Percentiles rank a stretch among this genome's conserved stretches.
phyloP scores from a whole-genome alignment of 139 green algal genomes.

The Picochlorum sp. region DNA sequence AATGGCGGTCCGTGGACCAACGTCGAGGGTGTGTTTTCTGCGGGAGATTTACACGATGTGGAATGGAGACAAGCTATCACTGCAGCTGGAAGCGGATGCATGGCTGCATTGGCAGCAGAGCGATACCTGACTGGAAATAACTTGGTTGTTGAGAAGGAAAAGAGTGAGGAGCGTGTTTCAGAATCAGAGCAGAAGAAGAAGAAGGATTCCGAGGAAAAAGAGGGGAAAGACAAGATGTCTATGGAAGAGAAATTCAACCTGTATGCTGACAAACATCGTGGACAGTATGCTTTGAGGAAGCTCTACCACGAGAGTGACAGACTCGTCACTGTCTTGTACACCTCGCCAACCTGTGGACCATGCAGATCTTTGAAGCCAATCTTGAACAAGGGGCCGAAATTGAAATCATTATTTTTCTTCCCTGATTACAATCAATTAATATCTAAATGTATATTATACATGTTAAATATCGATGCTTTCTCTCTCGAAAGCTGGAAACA shows the following conservation, averaged over 20 bases:
- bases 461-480: too few species aligned
- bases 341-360: slow-evolving; percentile 63
- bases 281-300: slow-evolving; percentile 89
- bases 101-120: slow-evolving; percentile 80
- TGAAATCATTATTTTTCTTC: too few species aligned
- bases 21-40: slow-evolving; percentile 79
- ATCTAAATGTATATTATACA: too few species aligned
- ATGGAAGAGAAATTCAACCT: slow-evolving; percentile 10
- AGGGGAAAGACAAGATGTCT: not conserved
- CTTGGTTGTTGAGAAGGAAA: not conserved
- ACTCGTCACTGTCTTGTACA: slow-evolving; percentile 87
- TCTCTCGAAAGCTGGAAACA: too few species aligned
- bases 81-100: slow-evolving; percentile 84
- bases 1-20: slow-evolving; percentile 44
- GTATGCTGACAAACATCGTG: slow-evolving; percentile 58
- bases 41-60: slow-evolving; percentile 83
- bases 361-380: slow-evolving; percentile 93
- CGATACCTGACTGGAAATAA: slow-evolving; percentile 62
- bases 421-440: too few species aligned
- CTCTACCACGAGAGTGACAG: slow-evolving; percentile 93
- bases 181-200: not conserved
- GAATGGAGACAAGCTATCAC: slow-evolving; percentile 91
- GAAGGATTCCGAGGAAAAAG: not conserved
- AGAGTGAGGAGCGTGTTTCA: not conserved
- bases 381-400: slow-evolving; percentile 43